Base-by-base conservation (phyloP, 345 rosid genomes). In the Viola odorata region DNA sequence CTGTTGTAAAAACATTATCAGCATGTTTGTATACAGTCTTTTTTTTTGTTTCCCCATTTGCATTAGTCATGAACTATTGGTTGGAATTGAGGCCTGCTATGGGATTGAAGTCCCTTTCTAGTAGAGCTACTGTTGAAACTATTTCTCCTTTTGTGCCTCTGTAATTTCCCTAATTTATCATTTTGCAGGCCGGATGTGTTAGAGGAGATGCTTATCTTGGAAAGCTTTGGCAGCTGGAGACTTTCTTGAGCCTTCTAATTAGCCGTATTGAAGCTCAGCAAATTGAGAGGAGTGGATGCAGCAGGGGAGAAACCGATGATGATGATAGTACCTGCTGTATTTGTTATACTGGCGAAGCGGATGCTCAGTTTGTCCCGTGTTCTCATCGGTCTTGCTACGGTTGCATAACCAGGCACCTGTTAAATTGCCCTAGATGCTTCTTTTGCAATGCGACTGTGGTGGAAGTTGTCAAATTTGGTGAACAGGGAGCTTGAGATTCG, bases 341-440 rank as follows among this genome's bases (percentile, higher is more conserved):
- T 71, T 94, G 99, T 78, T 94, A 82, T 10, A 76, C 81, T 1
- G 60, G 76, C 0, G 79, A 80, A 55, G 87, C 89, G 10, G 85
- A 90, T 69, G 89, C 95, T 11, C 60, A 71, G 78, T 82, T 94
- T 42, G 75, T 69, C 9, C 96, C 99, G 4, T 94, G 99, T 76
- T 84, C 83, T 9, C 97, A 94, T 65, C 78, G 69, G 36, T 94
- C 97, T 8, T 94, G 99, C 74, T 81, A 83, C 56, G 91, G 95
- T 23, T 94, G 99, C 89, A 90, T 89, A 73, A 84, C 83, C n/a
- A 83, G 99, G 58, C 99, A 94, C 77, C 96, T 85, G 64, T 78
- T 87, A 15, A 94, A 94, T 32, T 87, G 96, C 67, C 79, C 83
- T 72, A 82, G 97, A 77, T 94, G 99, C 69, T 94, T 89, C 83